A percentile compares a stretch with the other conserved stretches of the same genome.
Evolutionary conservation across 495 filamentous ascomycete genomes (phyloP).

Genomic region (Hypoxylon subgilvum): DNA sequence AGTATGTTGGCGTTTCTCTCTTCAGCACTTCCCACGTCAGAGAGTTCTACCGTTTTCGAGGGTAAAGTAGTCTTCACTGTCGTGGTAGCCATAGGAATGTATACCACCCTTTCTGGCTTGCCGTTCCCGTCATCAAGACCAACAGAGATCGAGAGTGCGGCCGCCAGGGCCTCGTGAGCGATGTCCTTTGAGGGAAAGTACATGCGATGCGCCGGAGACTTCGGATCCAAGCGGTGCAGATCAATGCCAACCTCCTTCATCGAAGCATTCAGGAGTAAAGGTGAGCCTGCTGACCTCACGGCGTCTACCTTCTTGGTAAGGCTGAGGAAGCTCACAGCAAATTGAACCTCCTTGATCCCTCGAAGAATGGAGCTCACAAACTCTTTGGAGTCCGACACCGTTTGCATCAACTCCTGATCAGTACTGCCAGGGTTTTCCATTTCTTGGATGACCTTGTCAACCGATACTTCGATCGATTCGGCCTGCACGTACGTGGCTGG

Average conservation of each 20-base stretch:
- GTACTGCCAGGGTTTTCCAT: constrained; percentile 72
- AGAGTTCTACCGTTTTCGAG: constrained; percentile 87
- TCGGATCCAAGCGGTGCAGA: constrained; percentile 88
- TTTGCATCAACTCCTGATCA: constrained; percentile 78
- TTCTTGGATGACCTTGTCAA: constrained; percentile 81
- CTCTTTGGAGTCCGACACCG: constrained; percentile 90
- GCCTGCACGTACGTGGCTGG: constrained; percentile 34
- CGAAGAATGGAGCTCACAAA: constrained; percentile 88
- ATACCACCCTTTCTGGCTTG: constrained; percentile 83
- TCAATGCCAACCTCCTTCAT: constrained; percentile 97
- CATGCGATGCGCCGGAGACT: constrained; percentile 96
- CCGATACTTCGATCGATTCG: constrained; percentile 63
- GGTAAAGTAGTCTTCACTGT: constrained; percentile 94
- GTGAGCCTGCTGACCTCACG: constrained; percentile 66
- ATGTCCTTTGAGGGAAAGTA: constrained; percentile 94
- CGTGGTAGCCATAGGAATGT: constrained; percentile 97
- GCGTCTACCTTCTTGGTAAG: constrained; percentile 76
- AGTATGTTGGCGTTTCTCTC: constrained; percentile 96
- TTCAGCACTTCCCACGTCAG: constrained; percentile 72
- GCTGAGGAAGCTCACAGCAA: constrained; percentile 90
- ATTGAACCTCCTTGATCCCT: constrained; percentile 94
- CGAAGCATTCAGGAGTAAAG: constrained; percentile 80
- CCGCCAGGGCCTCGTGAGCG: constrained; percentile 92
- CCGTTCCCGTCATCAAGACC: constrained; percentile 87
- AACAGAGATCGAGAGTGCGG: constrained; percentile 88